phyloP scores from a whole-genome alignment of 345 rosid species.

The Euphorbia peplus region DNA sequence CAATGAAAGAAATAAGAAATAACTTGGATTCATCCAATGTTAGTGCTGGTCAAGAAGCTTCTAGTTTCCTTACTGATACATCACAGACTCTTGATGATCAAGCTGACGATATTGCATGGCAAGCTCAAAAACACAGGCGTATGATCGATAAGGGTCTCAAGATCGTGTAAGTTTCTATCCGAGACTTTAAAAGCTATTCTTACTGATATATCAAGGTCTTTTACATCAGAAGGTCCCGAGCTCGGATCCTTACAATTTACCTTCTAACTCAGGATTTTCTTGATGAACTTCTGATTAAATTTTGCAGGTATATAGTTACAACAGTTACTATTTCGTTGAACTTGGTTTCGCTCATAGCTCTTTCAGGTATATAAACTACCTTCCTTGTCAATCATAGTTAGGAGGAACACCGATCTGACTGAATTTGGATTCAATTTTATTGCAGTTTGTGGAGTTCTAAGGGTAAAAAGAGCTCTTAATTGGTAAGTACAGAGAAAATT shows the following conservation, averaged over 20 bases:
- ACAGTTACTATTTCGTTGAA: conserved; percentile 44
- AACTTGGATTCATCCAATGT: conserved; percentile 30
- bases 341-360: conserved; percentile 40
- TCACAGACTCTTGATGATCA: conserved; percentile 38
- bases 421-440: conserved; percentile 5
- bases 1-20: conserved; percentile 47
- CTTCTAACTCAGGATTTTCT: too few species aligned
- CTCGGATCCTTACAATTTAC: too few species aligned
- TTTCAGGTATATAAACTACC: conserved; percentile 41
- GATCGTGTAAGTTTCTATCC: conserved; percentile 45
- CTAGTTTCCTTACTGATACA: conserved; percentile 44
- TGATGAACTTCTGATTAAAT: not conserved
- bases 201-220: not conserved
- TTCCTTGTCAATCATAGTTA: not conserved
- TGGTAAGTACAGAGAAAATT: conserved; percentile 33
- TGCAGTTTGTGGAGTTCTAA: conserved; percentile 52
- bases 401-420: not conserved
- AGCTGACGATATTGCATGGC: conserved; percentile 39
- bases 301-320: conserved; percentile 48
- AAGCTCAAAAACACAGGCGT: conserved; percentile 53
- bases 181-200: too few species aligned
- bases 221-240: too few species aligned
- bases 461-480: conserved; percentile 33
- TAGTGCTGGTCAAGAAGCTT: conserved; percentile 10
- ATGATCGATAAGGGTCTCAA: conserved; percentile 45